Conservation (phyloP, 176 grass and related monocot genomes). For the Bolboschoenus planiculmis region DNA sequence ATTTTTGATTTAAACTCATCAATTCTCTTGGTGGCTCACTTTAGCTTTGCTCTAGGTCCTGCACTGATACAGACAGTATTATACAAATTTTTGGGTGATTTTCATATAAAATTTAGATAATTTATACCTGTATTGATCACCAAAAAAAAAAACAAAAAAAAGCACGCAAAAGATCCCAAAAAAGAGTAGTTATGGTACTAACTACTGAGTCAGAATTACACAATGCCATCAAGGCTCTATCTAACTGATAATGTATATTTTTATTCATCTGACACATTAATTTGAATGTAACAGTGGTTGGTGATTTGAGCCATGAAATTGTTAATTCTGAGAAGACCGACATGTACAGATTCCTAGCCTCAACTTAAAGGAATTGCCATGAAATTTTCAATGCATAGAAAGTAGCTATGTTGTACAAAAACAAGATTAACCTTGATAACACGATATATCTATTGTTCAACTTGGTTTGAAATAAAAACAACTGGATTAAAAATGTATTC, state of each 20-base stretch:
- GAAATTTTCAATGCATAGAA: not conserved
- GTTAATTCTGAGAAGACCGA: not conserved
- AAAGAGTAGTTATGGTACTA: not conserved
- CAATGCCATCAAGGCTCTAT: not conserved
- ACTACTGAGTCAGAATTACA: not conserved
- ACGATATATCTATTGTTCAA: not conserved
- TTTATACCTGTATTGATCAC: not conserved
- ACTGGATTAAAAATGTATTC: not conserved
- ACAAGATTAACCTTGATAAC: not conserved
- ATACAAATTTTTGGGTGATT: not conserved
- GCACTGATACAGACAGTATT: not conserved
- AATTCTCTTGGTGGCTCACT: no score
- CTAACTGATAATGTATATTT: not conserved
- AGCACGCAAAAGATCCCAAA: not conserved
- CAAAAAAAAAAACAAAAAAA: not conserved
- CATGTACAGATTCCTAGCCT: not conserved
- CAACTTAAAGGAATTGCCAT: not conserved
- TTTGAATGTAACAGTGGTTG: conserved; percentile 1
- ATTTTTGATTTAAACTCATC: no score
- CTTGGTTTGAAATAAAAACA: not conserved
- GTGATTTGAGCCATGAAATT: not conserved
- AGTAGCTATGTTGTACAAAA: not conserved
- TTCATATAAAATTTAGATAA: not conserved
- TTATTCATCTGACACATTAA: not conserved
- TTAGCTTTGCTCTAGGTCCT: no score